Base-by-base conservation (phyloP, 352 stramenopile species). In the Pythium dissimile region DNA sequence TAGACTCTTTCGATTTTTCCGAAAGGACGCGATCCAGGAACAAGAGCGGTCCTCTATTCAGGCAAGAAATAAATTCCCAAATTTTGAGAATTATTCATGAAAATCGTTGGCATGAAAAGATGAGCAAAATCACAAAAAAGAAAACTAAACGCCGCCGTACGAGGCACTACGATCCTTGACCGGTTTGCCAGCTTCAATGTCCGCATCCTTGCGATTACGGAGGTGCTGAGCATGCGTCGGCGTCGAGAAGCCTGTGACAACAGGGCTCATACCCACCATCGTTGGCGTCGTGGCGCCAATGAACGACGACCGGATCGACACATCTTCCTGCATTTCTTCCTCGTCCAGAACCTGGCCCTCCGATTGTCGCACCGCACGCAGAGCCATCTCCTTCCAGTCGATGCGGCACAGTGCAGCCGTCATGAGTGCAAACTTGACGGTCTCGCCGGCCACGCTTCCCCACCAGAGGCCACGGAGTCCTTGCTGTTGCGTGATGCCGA, bases 401-500 rank as follows among this genome's bases (percentile, higher is more conserved):
- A 92, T 84, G 26, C 76, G 70, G 26, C 66, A 64, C 23, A 92
- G 48, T 12, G 79, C 78, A 15, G 67, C 41, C 2, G 73, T 62
- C 74, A 90, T 82, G 34, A 90, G 63, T 54, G 54, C 60, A 58
- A 90, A 92, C 67, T 92, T 92, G 64, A 74, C 75, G 8, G 61
- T 70, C 59, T 92, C 82, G n/a, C 80, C 82, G 13, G 71, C 53
- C 16, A 92, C 70, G 65, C 77, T 88, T 23, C 80, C 82, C 74
- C 73, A 92, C 82, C 82, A 92, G 20, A 92, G 75, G 1, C 80
- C 80, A 31, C 73, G 66, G 6, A 92, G 69, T 0, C 78, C 82
- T 37, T 67, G 59, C 11, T 73, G 20, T 49, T 72, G 74, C 8
- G 71, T 63, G 54, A 92, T 66, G 13, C 82, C 82, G 23, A 89